Base-by-base conservation (phyloP, 1,284 basidiomycete genomes). In the Apiotrichum brassicae region DNA sequence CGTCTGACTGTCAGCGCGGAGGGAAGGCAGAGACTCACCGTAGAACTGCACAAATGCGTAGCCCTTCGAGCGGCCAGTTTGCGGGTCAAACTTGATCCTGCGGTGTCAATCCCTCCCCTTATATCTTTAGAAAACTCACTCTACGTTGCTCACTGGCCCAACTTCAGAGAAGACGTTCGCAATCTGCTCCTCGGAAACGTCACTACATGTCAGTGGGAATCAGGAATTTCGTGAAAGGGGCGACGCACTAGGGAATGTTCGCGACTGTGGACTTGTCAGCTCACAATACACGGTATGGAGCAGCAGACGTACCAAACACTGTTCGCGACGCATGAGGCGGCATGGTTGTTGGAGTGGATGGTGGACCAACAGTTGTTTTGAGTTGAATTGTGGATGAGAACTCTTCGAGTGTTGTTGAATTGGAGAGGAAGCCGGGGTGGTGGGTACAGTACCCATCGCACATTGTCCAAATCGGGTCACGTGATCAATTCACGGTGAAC, bases 31-130 rank as follows among this genome's bases (percentile, higher is more conserved):
- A 37, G 45, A 53, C 81, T 72, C 79, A 92, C 90, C 90, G 63
- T 87, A 84, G 70, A 91, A 97, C 79, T 95, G 91, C 76, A 92
- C 93, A 70, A 97, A 97, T 13, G 93, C 94, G 69, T 95, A 98
- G 14, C 95, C 94, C 74, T 89, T 91, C 43, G 92, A 88, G 71
- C 94, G 91, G 49, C 93, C 92, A 18, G 92, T 95, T 52, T 91
- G 87, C 61, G 89, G 79, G 76, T 98, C 94, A 74, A 92, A 97
- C 46, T 97, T 93, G 57, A 95, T 82, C 66, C 92, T 93, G 65
- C 13, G 8, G 33, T 34, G 13, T 16, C 7, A 34, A 8, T 13
- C 7, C 14, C 8, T 30, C 28, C 28, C 8, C 28, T 8, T 8
- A 14, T 18, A 34, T 2, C n/a, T 16, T 11, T 34, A 16, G 7